Conservation (phyloP, 768 basidiomycete genomes). For the Leucocoprinus leucothites region DNA sequence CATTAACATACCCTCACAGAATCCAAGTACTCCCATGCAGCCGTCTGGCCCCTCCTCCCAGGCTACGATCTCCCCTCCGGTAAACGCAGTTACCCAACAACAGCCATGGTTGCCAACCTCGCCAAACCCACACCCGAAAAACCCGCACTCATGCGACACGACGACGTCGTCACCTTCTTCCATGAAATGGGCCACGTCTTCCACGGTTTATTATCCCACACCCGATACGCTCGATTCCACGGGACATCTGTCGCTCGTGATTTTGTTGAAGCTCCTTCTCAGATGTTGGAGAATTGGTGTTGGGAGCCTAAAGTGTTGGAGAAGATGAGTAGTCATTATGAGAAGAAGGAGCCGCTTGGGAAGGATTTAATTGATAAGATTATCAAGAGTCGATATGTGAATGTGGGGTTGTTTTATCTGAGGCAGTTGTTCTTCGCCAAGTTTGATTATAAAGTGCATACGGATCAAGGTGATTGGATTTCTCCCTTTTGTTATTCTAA, state of each 20-base stretch:
- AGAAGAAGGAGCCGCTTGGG: slow-evolving; percentile 69
- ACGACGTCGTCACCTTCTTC: slow-evolving; percentile 89
- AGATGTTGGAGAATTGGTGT: slow-evolving; percentile 95
- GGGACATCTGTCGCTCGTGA: slow-evolving; percentile 79
- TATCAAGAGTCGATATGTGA: slow-evolving; percentile 78
- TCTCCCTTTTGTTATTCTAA: too few relatives aligned
- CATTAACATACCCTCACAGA: slow-evolving; percentile 31
- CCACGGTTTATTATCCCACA: slow-evolving; percentile 66
- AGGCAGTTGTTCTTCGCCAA: slow-evolving; percentile 84
- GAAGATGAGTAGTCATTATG: slow-evolving; percentile 78
- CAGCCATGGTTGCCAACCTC: slow-evolving; percentile 89
- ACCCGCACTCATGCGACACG: slow-evolving; percentile 83
- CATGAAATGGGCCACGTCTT: slow-evolving; percentile 86
- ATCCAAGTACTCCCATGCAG: slow-evolving; percentile 83
- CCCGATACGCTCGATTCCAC: slow-evolving; percentile 75
- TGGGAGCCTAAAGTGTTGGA: slow-evolving; percentile 79
- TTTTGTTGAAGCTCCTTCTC: slow-evolving; percentile 87
- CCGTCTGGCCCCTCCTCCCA: slow-evolving; percentile 74
- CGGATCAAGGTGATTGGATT: slow-evolving; percentile 49
- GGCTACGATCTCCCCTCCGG: slow-evolving; percentile 60
- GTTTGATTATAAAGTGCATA: slow-evolving; percentile 75
- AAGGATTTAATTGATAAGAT: slow-evolving; percentile 75
- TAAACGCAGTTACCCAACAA: slow-evolving; percentile 65
- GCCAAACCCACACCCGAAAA: slow-evolving; percentile 80
- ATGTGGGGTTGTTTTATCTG: slow-evolving; percentile 78